Evolutionary conservation across 73 alveolate genomes (phyloP).

Genomic region (Paramecium sexaurelia): DNA sequence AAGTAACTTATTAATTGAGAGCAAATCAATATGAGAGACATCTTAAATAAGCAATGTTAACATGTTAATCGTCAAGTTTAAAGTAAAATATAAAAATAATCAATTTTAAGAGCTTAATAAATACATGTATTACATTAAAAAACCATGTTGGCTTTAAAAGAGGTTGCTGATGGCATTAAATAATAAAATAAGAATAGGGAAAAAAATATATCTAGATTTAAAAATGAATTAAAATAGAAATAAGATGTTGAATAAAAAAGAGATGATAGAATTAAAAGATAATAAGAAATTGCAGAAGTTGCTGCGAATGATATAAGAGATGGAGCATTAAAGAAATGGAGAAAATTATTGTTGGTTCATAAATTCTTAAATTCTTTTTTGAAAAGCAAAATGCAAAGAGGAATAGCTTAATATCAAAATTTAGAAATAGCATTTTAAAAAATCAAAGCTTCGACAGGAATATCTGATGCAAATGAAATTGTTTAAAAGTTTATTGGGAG

Average conservation of each 20-base stretch:
- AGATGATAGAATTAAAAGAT: conserved; percentile 65
- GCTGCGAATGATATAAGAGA: conserved; percentile 68
- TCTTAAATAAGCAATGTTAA: neutral
- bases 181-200: conserved; percentile 63
- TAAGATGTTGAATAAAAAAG: conserved; percentile 53
- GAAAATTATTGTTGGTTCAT: conserved; percentile 64
- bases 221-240: conserved; percentile 35
- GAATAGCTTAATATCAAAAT: conserved; percentile 13
- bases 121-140: neutral
- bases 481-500: conserved; percentile 63
- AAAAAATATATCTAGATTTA: conserved; percentile 42
- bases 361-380: conserved; percentile 54
- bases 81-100: neutral
- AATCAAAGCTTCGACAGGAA: conserved; percentile 68
- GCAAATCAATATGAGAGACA: conserved; percentile 41
- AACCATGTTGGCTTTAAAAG: neutral
- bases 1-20: conserved; percentile 19
- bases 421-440: conserved; percentile 61
- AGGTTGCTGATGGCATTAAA: neutral
- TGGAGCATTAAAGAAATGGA: conserved; percentile 62
- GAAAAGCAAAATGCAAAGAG: conserved; percentile 63
- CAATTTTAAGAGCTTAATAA: neutral
- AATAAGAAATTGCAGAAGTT: conserved; percentile 69
- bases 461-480: conserved; percentile 59
- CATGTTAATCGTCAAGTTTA: conserved; percentile 1